phyloP scores from a whole-genome alignment of 1,284 basidiomycete genomes.

The Tremellales sp. region DNA sequence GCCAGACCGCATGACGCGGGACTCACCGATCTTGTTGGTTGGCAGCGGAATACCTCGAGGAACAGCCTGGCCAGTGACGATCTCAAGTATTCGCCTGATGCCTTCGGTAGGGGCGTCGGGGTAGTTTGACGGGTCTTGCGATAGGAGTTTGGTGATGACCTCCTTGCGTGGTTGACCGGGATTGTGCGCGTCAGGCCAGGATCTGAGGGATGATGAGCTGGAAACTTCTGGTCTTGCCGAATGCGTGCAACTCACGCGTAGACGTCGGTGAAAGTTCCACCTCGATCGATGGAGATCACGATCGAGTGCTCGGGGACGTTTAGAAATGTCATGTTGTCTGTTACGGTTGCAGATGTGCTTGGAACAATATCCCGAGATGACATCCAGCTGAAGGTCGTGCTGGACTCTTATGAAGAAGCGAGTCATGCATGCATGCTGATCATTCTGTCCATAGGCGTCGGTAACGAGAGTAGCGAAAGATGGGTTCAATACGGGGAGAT shows the following conservation, averaged over 20 bases:
- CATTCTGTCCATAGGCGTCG: no score
- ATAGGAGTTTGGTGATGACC: constrained; percentile 60
- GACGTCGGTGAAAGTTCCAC: constrained; percentile 48
- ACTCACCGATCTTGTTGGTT: constrained; percentile 69
- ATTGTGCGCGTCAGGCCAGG: not conserved
- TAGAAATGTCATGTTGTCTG: constrained; percentile 15
- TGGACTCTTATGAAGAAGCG: no score
- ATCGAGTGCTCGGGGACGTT: constrained; percentile 38
- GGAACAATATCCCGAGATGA: not conserved
- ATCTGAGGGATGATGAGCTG: constrained; percentile 1
- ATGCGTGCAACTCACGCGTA: constrained; percentile 18
- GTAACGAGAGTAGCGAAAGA: no score
- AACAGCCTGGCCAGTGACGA: constrained; percentile 59
- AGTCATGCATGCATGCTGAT: no score
- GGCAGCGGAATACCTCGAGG: constrained; percentile 64
- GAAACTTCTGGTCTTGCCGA: no score
- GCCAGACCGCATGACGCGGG: not conserved
- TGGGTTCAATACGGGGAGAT: no score
- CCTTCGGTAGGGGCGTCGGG: constrained; percentile 83
- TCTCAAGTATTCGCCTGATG: constrained; percentile 83
- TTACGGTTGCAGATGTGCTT: not conserved
- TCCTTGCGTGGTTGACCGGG: constrained; percentile 19
- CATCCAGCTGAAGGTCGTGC: no score
- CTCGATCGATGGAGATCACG: constrained; percentile 42
- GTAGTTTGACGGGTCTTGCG: constrained; percentile 82